Percentiles rank a stretch among this genome's conserved stretches.
These are phyloP conservation scores for Naumovozyma baii DNA, from an alignment of 805 yeast species.

Conservation along the genomic window DNA sequence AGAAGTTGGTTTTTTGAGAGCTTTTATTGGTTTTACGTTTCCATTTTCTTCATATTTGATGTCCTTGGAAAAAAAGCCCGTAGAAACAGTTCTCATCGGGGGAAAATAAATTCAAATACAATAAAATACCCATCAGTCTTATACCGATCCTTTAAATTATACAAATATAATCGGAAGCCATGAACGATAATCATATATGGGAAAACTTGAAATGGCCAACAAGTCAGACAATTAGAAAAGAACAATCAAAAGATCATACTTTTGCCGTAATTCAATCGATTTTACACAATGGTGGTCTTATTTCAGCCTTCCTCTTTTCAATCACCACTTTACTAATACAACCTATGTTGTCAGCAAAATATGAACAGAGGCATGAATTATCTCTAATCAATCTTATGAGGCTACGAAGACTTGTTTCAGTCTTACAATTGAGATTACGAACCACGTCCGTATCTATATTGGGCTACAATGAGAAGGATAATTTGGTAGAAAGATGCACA, in stretches of 20 bases:
- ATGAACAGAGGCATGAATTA: slow-evolving; percentile 33
- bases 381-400: slow-evolving; percentile 22
- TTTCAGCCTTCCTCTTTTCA: slow-evolving; percentile 10
- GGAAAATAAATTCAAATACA: neutral
- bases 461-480: slow-evolving; percentile 32
- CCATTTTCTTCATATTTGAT: too few relatives aligned
- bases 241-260: slow-evolving; percentile 6
- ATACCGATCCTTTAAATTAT: too few relatives aligned
- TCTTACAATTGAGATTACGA: slow-evolving; percentile 20
- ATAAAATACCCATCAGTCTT: too few relatives aligned
- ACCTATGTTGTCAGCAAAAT: slow-evolving; percentile 34
- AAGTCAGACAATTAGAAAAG: neutral
- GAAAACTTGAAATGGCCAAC: neutral
- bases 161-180: too few relatives aligned
- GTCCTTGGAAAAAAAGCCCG: too few relatives aligned
- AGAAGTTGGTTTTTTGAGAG: too few relatives aligned
- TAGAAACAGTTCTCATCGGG: too few relatives aligned
- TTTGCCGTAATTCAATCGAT: slow-evolving; percentile 15
- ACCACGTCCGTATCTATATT: slow-evolving; percentile 35
- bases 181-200: neutral
- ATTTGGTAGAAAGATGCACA: slow-evolving; percentile 24
- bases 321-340: slow-evolving; percentile 19
- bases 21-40: too few relatives aligned
- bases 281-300: slow-evolving; percentile 24
- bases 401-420: slow-evolving; percentile 23